Conservation (phyloP, 306 rosid genomes). For the Styphnolobium japonicum region DNA sequence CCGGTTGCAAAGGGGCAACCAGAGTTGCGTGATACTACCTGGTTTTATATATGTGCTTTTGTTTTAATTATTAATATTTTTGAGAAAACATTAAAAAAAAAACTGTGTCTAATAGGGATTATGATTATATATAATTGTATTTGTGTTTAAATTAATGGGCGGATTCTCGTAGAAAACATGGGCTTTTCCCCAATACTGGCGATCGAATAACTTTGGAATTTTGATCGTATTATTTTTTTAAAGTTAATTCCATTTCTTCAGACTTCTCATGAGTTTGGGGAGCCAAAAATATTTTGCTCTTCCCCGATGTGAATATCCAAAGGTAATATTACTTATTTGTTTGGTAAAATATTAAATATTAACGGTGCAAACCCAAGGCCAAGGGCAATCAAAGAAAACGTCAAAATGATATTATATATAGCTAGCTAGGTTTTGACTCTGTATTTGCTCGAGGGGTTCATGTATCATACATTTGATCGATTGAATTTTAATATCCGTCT, state of each 20-base stretch:
- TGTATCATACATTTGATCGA: neutral
- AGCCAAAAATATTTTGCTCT: conserved; percentile 14
- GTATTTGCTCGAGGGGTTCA: neutral
- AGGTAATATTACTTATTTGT: neutral
- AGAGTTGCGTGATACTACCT: neutral
- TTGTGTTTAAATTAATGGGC: neutral
- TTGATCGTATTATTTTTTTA: neutral
- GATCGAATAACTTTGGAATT: neutral
- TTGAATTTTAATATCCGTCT: neutral
- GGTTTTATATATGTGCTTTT: neutral
- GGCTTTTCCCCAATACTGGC: neutral
- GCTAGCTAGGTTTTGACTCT: neutral
- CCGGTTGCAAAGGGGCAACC: neutral
- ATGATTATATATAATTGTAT: neutral
- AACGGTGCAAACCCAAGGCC: neutral
- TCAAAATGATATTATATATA: neutral
- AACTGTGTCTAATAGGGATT: neutral
- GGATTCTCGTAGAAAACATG: conserved; percentile 17
- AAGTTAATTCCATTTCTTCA: too few relatives aligned
- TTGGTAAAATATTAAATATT: neutral
- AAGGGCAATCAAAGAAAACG: neutral
- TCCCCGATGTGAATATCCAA: conserved; percentile 19
- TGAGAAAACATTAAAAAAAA: neutral
- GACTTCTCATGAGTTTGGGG: conserved; percentile 2
- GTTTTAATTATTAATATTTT: neutral